Conservation (phyloP, 345 rosid genomes). For the Salix exigua region DNA sequence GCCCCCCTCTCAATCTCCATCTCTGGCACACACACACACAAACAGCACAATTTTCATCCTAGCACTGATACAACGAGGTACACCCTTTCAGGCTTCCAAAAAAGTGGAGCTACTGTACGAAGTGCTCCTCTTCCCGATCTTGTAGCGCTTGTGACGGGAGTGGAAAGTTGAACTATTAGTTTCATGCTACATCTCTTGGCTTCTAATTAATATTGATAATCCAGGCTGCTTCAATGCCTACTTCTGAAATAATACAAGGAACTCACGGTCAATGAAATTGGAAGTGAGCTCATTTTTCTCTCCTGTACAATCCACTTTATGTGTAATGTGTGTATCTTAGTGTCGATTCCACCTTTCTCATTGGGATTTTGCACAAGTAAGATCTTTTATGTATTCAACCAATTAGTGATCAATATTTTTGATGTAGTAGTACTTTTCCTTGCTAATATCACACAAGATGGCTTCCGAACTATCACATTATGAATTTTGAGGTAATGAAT, state of each 20-base stretch:
- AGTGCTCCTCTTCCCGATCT: slow-evolving; percentile 77
- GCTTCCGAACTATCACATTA: too few species aligned
- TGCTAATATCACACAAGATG: background rate
- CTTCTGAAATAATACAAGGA: background rate
- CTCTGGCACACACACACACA: background rate
- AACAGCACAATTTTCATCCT: background rate
- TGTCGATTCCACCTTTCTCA: background rate
- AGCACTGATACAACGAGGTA: slow-evolving; percentile 6
- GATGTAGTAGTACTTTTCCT: background rate
- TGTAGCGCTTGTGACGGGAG: slow-evolving; percentile 68
- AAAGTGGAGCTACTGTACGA: slow-evolving; percentile 97
- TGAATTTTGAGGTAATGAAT: background rate
- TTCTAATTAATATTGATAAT: background rate
- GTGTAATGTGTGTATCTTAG: background rate
- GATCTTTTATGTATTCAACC: background rate
- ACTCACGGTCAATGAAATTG: too few species aligned
- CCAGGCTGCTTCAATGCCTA: background rate
- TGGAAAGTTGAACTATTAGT: slow-evolving; percentile 57
- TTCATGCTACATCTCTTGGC: background rate
- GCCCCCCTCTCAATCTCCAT: background rate
- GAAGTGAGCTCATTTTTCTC: too few species aligned
- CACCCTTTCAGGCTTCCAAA: slow-evolving; percentile 71
- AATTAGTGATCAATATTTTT: background rate
- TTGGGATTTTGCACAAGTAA: background rate
- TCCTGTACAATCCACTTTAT: background rate